phyloP scores from a whole-genome alignment of 2,329 filamentous ascomycete genomes.

The Talaromyces sp. region DNA sequence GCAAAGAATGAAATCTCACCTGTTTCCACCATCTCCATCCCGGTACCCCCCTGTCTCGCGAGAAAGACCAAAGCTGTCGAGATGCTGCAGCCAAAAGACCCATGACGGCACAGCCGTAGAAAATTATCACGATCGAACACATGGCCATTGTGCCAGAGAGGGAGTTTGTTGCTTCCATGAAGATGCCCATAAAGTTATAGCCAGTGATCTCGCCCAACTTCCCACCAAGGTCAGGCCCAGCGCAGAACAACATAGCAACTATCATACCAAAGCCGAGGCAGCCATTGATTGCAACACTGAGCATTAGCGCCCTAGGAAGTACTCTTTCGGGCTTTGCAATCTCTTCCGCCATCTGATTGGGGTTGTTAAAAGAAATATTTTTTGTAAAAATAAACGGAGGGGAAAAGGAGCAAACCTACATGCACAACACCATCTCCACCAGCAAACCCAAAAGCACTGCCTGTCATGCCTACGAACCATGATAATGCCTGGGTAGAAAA shows the following conservation, averaged over 20 bases:
- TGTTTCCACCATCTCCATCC: conserved; percentile 16
- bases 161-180: background rate
- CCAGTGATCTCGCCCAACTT: background rate
- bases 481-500: conserved; percentile 20
- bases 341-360: conserved; percentile 43
- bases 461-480: conserved; percentile 14
- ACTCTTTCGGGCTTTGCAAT: conserved; percentile 42
- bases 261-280: background rate
- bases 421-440: conserved; percentile 1
- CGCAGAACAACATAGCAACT: background rate
- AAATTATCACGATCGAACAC: background rate
- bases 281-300: background rate
- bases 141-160: background rate
- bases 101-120: background rate
- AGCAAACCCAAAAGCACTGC: conserved; percentile 11
- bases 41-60: conserved; percentile 40
- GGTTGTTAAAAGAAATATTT: background rate
- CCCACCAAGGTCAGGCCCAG: background rate
- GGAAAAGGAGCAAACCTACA: background rate
- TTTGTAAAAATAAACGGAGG: background rate
- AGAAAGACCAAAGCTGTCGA: conserved; percentile 40
- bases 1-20: conserved; percentile 17
- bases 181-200: background rate
- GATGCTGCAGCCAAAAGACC: conserved; percentile 23
- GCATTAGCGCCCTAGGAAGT: conserved; percentile 43